A percentile compares a stretch with the other conserved stretches of the same genome.
Conservation (phyloP, 1,284 basidiomycete species). For the Pseudozyma pruni region DNA sequence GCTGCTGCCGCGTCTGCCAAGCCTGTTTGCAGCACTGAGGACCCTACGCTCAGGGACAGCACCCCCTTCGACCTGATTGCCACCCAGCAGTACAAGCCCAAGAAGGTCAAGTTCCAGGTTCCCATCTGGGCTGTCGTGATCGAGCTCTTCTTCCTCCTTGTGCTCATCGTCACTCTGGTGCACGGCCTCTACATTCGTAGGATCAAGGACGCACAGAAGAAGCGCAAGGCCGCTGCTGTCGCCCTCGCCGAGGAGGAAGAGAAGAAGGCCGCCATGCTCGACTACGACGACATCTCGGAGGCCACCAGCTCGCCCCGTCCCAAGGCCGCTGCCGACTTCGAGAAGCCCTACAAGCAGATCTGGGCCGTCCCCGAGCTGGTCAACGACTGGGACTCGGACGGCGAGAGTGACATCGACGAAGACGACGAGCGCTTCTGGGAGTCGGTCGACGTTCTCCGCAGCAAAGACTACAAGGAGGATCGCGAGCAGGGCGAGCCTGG, state of each 20-base stretch:
- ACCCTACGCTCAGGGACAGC: conserved; percentile 43
- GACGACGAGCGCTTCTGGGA: conserved; percentile 51
- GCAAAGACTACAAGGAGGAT: conserved; percentile 36
- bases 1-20: conserved; percentile 20
- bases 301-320: conserved; percentile 25
- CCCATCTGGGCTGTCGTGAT: conserved; percentile 46
- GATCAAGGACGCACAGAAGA: conserved; percentile 44
- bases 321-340: conserved; percentile 32
- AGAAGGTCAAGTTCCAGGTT: conserved; percentile 25
- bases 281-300: conserved; percentile 32
- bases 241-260: conserved; percentile 30
- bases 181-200: conserved; percentile 48
- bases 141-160: conserved; percentile 32
- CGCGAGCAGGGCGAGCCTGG: conserved; percentile 28
- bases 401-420: conserved; percentile 42
- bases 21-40: conserved; percentile 54
- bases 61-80: conserved; percentile 45
- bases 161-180: conserved; percentile 41
- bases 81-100: conserved; percentile 11
- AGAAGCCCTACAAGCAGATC: conserved; percentile 47
- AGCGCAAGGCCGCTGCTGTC: conserved; percentile 27
- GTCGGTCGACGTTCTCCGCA: conserved; percentile 40
- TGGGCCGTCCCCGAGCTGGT: conserved; percentile 51
- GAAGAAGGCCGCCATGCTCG: conserved; percentile 12
- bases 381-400: conserved; percentile 46